Conservation (phyloP, 148 eudicot genomes). For the Rhododendron vialii region DNA sequence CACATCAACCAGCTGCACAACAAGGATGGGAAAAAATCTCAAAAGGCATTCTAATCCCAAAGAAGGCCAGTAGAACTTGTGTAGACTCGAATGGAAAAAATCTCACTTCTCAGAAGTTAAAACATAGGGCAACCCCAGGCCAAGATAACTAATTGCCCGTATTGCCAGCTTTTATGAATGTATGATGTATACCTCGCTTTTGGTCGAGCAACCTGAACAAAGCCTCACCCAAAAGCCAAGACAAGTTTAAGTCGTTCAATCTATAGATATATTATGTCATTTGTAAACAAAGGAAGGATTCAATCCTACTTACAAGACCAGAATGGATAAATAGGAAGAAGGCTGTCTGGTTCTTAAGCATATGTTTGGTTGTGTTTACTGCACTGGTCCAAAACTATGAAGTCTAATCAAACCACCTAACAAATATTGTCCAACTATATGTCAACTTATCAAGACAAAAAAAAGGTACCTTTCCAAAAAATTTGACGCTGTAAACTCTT, state of each 20-base stretch:
- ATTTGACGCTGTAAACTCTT: slow-evolving; percentile 56
- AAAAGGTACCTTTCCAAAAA: slow-evolving; percentile 60
- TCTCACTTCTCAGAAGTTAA: background rate
- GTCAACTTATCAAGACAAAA: background rate
- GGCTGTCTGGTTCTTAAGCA: background rate
- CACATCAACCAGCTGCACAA: background rate
- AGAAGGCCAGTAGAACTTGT: background rate
- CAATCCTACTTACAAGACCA: background rate
- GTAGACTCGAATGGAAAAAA: background rate
- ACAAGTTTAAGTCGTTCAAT: background rate
- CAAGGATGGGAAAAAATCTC: background rate
- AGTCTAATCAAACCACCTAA: background rate
- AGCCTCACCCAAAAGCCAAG: background rate
- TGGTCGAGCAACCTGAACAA: background rate
- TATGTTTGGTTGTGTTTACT: background rate
- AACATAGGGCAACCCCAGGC: background rate
- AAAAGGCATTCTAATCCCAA: background rate
- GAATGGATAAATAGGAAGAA: background rate
- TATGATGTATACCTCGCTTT: background rate
- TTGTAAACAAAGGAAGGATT: background rate
- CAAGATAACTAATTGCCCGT: background rate
- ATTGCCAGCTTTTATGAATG: background rate
- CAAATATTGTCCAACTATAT: background rate
- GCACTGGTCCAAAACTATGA: background rate
- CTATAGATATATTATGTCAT: background rate